Percentiles rank a stretch among this genome's conserved stretches.
Evolutionary conservation across 2,329 filamentous ascomycete genomes (phyloP).

Genomic region (Talaromyces sp.): DNA sequence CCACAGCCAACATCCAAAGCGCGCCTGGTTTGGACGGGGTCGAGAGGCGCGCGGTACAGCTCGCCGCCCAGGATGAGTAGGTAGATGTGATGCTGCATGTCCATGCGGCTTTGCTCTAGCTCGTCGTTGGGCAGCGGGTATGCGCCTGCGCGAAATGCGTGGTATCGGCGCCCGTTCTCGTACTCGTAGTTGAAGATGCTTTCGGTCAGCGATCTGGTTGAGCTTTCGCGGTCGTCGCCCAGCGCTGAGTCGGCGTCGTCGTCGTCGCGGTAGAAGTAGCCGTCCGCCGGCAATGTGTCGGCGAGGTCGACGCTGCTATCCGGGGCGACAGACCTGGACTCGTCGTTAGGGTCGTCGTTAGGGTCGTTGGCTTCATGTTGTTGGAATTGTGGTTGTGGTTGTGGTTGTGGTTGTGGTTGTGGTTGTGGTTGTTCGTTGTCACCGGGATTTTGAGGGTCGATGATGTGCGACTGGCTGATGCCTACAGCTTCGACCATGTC

Average conservation of each 20-base stretch:
- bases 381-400: not conserved
- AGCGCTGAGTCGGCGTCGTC: slow-evolving; percentile 12
- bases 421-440: not conserved
- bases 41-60: slow-evolving; percentile 10
- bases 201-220: slow-evolving; percentile 8
- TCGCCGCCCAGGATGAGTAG: slow-evolving; percentile 9
- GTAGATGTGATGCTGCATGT: slow-evolving; percentile 15
- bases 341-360: not conserved
- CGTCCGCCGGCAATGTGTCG: not conserved
- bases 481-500: not conserved
- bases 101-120: slow-evolving; percentile 19
- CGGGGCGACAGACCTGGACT: not conserved
- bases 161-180: slow-evolving; percentile 17
- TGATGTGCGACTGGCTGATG: not conserved
- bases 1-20: slow-evolving; percentile 12
- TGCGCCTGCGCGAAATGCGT: slow-evolving; percentile 17
- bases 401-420: not conserved
- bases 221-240: slow-evolving; percentile 9
- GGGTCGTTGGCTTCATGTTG: not conserved
- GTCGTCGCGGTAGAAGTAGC: slow-evolving; percentile 6
- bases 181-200: slow-evolving; percentile 12
- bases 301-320: not conserved
- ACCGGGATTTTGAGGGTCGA: not conserved
- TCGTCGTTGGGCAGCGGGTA: slow-evolving; percentile 20
- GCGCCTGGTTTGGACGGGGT: not conserved